These are phyloP conservation scores for Tetradesmus lagerheimii DNA, from an alignment of 139 green algal species.

Conservation along the genomic window DNA sequence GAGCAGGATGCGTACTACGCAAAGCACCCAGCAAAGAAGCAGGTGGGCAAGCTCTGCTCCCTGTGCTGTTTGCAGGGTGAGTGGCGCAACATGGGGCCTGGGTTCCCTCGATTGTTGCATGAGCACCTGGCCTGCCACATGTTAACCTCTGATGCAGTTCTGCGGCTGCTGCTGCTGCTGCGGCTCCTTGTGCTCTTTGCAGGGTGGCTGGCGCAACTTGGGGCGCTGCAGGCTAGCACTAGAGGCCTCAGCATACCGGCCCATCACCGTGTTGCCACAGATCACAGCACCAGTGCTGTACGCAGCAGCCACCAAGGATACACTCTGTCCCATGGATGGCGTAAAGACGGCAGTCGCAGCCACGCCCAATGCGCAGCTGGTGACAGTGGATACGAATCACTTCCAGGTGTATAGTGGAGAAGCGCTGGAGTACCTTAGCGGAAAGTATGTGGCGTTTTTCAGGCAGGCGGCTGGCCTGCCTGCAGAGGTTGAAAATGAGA, in stretches of 20 bases:
- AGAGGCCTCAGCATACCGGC: slow-evolving; percentile 57
- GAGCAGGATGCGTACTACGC: too few relatives aligned
- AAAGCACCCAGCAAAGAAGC: too few relatives aligned
- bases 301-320: slow-evolving; percentile 48
- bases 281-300: slow-evolving; percentile 58
- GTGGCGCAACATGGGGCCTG: slow-evolving; percentile 58
- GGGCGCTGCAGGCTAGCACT: slow-evolving; percentile 44
- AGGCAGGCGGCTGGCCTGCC: not conserved
- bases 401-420: slow-evolving; percentile 56
- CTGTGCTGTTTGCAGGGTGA: slow-evolving; percentile 49
- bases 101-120: too few relatives aligned
- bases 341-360: slow-evolving; percentile 23
- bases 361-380: slow-evolving; percentile 20
- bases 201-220: slow-evolving; percentile 64
- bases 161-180: too few relatives aligned
- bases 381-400: slow-evolving; percentile 47
- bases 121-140: too few relatives aligned
- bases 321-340: slow-evolving; percentile 48
- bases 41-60: slow-evolving; percentile 14
- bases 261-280: slow-evolving; percentile 30
- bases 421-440: not conserved
- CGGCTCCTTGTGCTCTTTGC: not conserved
- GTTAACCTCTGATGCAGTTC: too few relatives aligned
- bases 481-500: not conserved
- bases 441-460: slow-evolving; percentile 10